Percentiles rank a stretch among this genome's conserved stretches.
These are phyloP conservation scores for Penicillium polonicum DNA, from an alignment of 2,329 filamentous ascomycete species.

Conservation along the genomic window DNA sequence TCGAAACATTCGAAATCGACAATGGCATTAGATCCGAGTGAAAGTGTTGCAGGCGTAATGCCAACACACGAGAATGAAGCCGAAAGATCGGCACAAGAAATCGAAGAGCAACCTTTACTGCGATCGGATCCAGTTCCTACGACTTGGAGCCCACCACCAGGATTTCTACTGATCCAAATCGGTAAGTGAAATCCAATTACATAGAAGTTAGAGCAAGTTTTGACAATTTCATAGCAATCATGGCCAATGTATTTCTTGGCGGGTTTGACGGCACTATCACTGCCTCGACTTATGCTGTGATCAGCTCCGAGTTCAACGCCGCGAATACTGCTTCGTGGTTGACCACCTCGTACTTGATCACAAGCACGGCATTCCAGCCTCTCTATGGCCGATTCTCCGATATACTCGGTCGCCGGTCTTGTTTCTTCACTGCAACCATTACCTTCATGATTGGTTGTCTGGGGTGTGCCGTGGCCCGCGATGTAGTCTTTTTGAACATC, in stretches of 20 bases:
- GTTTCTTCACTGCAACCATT: conserved; percentile 63
- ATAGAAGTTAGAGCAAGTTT: not conserved
- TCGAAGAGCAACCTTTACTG: conserved; percentile 31
- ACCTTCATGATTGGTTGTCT: conserved; percentile 65
- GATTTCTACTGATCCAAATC: conserved; percentile 60
- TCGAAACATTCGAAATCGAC: not conserved
- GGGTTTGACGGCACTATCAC: conserved; percentile 52
- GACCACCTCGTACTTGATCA: conserved; percentile 65
- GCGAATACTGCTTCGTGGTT: conserved; percentile 50
- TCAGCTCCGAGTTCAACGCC: conserved; percentile 51
- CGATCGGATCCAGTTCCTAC: conserved; percentile 2
- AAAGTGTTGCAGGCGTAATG: not conserved
- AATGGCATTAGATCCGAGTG: conserved; percentile 7
- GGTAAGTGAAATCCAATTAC: conserved; percentile 29
- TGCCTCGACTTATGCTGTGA: conserved; percentile 44
- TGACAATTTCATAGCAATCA: conserved; percentile 49
- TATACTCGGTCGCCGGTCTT: conserved; percentile 59
- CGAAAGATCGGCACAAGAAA: not conserved
- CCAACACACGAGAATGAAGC: not conserved
- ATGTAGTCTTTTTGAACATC: conserved; percentile 68
- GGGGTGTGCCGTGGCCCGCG: conserved; percentile 67
- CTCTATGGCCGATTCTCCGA: conserved; percentile 72
- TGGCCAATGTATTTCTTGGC: conserved; percentile 64
- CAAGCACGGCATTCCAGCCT: conserved; percentile 67
- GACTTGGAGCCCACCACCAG: conserved; percentile 51